Percentiles rank a stretch among this genome's conserved stretches.
phyloP scores from a whole-genome alignment of 305 asterid species.

The Euphrasia arctica region DNA sequence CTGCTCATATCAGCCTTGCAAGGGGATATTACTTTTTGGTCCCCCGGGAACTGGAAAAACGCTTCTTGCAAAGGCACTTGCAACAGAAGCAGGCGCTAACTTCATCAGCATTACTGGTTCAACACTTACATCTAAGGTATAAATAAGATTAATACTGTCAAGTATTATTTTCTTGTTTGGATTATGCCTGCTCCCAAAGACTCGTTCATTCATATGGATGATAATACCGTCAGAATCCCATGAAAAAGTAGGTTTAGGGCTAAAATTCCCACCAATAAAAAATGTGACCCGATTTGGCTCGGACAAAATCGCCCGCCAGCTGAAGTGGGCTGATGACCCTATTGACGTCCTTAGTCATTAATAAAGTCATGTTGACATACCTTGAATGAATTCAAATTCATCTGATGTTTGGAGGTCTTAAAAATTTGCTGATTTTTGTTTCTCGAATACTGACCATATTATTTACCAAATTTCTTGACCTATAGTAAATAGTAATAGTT shows the following conservation, averaged over 20 bases:
- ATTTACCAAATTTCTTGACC: not conserved
- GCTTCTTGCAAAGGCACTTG: constrained; percentile 95
- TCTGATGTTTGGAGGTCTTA: not conserved
- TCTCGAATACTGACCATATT: not conserved
- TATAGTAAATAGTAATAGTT: too few relatives aligned
- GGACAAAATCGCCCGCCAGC: too few relatives aligned
- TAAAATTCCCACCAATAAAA: too few relatives aligned
- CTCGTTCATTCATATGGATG: too few relatives aligned
- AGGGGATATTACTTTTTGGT: constrained; percentile 95
- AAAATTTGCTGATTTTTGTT: not conserved
- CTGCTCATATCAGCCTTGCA: constrained; percentile 75
- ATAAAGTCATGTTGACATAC: too few relatives aligned
- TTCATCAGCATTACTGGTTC: constrained; percentile 98
- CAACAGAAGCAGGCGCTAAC: constrained; percentile 98
- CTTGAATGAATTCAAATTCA: too few relatives aligned
- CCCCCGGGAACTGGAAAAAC: constrained; percentile 99
- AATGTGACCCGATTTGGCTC: too few relatives aligned
- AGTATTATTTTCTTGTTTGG: not conserved
- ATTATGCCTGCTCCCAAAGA: constrained; percentile 3
- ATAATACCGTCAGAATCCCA: too few relatives aligned
- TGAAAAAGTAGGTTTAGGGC: too few relatives aligned
- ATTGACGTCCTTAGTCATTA: too few relatives aligned
- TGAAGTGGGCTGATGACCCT: too few relatives aligned
- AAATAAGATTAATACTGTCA: constrained; percentile 13
- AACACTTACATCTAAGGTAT: constrained; percentile 91